These are phyloP conservation scores for Beauveria rudraprayagi DNA, from an alignment of 2,329 filamentous ascomycete genomes.

Conservation along the genomic window DNA sequence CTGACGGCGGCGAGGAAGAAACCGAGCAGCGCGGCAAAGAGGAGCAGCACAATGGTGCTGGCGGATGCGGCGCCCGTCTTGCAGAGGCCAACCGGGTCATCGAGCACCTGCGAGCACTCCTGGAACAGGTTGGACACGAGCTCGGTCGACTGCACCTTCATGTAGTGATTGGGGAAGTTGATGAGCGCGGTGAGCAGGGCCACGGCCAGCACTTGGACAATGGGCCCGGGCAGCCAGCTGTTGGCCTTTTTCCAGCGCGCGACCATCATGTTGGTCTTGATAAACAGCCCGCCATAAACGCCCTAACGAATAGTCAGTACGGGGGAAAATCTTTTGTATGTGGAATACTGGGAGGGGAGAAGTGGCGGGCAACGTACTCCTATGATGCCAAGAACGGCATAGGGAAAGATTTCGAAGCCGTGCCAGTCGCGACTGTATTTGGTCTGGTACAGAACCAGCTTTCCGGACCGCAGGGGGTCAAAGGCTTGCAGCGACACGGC, in stretches of 20 bases:
- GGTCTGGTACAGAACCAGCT: conserved; percentile 93
- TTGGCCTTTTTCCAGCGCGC: conserved; percentile 68
- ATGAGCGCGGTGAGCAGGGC: conserved; percentile 77
- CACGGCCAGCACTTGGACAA: conserved; percentile 72
- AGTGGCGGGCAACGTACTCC: conserved; percentile 41
- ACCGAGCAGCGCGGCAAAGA: conserved; percentile 75
- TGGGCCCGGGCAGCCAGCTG: conserved; percentile 60
- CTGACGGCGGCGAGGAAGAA: conserved; percentile 81
- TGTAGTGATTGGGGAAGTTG: conserved; percentile 94
- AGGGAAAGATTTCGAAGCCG: conserved; percentile 86
- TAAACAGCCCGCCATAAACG: conserved; percentile 91
- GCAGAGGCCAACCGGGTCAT: conserved; percentile 87
- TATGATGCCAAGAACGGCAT: conserved; percentile 74
- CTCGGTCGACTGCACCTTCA: conserved; percentile 86
- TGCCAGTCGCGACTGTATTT: conserved; percentile 90
- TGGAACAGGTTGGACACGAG: conserved; percentile 87
- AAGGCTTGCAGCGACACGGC: conserved; percentile 87
- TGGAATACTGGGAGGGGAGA: not conserved
- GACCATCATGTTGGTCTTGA: conserved; percentile 85
- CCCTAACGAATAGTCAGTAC: conserved; percentile 40
- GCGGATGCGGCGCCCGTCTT: conserved; percentile 76
- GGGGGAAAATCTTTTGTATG: not conserved
- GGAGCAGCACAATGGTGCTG: conserved; percentile 71
- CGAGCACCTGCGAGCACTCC: conserved; percentile 73
- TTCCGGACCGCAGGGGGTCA: conserved; percentile 90